Conservation (phyloP, 331 rosid species). For the Quercus phellos region DNA sequence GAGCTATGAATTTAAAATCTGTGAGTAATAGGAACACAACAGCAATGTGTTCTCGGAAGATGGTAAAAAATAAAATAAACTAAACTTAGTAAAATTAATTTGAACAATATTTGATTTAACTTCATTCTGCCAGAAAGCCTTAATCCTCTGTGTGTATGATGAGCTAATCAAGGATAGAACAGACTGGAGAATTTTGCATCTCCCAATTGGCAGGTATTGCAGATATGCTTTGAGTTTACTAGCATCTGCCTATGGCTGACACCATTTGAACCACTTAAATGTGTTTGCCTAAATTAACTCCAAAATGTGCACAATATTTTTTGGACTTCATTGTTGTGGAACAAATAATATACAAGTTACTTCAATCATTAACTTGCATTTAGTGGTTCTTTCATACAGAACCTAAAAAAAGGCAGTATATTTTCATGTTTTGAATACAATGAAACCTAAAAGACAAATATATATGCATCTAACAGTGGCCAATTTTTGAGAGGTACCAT, state of each 20-base stretch:
- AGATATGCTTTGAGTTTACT: neutral
- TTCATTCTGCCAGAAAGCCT: neutral
- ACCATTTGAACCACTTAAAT: neutral
- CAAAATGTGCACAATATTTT: neutral
- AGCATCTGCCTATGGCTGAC: neutral
- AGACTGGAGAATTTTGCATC: neutral
- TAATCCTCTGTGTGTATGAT: neutral
- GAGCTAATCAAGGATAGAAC: neutral
- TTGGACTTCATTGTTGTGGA: neutral
- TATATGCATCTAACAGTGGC: neutral
- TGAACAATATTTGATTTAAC: neutral
- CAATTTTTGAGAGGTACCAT: neutral
- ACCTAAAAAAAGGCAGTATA: neutral
- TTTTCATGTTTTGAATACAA: neutral
- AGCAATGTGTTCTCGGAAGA: neutral
- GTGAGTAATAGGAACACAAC: slow-evolving; percentile 6
- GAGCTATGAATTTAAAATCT: neutral
- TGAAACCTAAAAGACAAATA: neutral
- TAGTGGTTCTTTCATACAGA: neutral
- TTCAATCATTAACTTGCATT: neutral
- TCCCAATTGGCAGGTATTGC: neutral
- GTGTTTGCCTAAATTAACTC: neutral
- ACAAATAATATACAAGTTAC: neutral
- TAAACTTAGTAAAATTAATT: neutral
- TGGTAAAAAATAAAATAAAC: neutral